These are phyloP conservation scores for Quercus cerris DNA, from an alignment of 306 rosid genomes.

Conservation along the genomic window DNA sequence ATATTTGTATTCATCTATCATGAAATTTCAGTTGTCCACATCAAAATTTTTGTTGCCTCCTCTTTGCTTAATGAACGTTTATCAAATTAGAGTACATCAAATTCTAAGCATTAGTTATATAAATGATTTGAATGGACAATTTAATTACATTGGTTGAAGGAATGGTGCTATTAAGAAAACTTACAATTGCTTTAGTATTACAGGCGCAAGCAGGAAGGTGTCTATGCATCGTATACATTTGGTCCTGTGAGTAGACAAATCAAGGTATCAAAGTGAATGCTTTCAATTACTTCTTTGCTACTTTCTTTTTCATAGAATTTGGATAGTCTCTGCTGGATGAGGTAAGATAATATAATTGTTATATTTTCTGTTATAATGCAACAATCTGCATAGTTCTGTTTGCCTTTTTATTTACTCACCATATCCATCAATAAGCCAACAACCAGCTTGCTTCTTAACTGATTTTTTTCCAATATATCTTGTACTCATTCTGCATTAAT, in stretches of 20 bases:
- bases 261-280: constrained; percentile 45
- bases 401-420: not conserved
- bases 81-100: not conserved
- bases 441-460: not conserved
- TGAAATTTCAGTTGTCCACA: not conserved
- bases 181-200: constrained; percentile 21
- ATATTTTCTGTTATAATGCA: not conserved
- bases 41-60: not conserved
- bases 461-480: not conserved
- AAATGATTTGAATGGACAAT: not conserved
- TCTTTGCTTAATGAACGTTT: not conserved
- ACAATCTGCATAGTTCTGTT: not conserved
- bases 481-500: not conserved
- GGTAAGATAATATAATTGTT: not conserved
- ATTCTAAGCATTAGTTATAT: not conserved
- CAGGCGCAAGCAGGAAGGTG: constrained; percentile 80
- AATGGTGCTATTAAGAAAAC: constrained; percentile 8
- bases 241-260: constrained; percentile 67
- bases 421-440: not conserved
- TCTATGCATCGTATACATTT: constrained; percentile 64
- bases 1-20: constrained; percentile 5
- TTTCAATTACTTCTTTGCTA: not conserved
- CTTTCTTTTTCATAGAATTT: not conserved
- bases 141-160: not conserved
- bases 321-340: not conserved